phyloP scores from a whole-genome alignment of 768 basidiomycete species.

The Trichaptum fuscoviolaceum region DNA sequence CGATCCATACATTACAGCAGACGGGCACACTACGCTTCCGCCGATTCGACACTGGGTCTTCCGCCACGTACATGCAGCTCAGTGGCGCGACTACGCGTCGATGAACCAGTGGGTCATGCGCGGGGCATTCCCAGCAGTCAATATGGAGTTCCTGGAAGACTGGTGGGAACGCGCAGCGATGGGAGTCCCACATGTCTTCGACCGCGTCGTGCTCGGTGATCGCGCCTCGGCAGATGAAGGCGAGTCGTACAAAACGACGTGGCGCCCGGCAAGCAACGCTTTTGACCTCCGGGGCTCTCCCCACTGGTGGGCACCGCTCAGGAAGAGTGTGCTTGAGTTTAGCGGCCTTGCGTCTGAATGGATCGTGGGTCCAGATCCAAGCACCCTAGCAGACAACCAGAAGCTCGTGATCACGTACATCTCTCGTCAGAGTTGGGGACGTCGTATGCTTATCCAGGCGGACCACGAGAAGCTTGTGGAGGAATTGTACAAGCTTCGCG shows the following conservation, averaged over 20 bases:
- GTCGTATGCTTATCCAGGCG: conserved; percentile 71
- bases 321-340: conserved; percentile 68
- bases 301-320: conserved; percentile 81
- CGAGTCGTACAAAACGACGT: conserved; percentile 57
- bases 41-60: conserved; percentile 73
- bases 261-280: conserved; percentile 70
- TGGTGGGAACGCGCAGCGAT: conserved; percentile 76
- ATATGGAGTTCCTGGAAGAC: conserved; percentile 77
- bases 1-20: conserved; percentile 58
- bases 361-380: conserved; percentile 30
- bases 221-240: conserved; percentile 80
- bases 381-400: conserved; percentile 25
- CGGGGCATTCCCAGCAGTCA: conserved; percentile 72
- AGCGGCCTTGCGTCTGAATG: conserved; percentile 45
- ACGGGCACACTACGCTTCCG: conserved; percentile 69
- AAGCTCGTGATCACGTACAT: conserved; percentile 90
- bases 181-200: conserved; percentile 68
- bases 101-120: conserved; percentile 90
- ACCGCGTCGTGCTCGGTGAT: conserved; percentile 85
- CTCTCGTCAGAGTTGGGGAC: conserved; percentile 82
- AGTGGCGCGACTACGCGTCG: conserved; percentile 87
- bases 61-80: conserved; percentile 61
- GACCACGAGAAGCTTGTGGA: conserved; percentile 77
- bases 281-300: conserved; percentile 69
- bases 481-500: conserved; percentile 67